Base-by-base conservation (phyloP, 108 stramenopile species). In the Seminavis robusta region DNA sequence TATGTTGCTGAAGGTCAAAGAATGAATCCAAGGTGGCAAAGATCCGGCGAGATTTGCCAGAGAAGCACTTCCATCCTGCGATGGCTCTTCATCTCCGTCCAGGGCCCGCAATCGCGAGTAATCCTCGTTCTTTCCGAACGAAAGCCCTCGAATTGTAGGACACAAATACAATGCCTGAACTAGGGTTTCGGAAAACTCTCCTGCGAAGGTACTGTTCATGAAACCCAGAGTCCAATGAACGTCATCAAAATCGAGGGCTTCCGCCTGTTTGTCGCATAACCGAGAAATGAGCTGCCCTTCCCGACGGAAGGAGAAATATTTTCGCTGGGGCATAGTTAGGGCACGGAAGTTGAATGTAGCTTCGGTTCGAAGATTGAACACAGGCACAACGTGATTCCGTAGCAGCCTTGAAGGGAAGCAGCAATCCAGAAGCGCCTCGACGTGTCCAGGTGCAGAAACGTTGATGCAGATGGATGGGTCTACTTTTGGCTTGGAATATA, bases 131-230 rank as follows among this genome's bases (percentile, higher is more conserved):
- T 63, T 26, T n/a, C 53, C 39, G 41, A 84, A 84, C 9, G 83
- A 80, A 11, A 79, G 65, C 7, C 70, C 79, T 28, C 65, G 69
- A n/a, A 84, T 76, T 38, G 53, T 71, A 2, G 83, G 79, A 52
- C 76, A 80, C 2, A 69, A 61, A 52, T 84, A 84, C 21, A 84
- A 49, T n/a, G 72, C 63, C 40, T 82, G 76, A 19, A 86, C 72
- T 23, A 86, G 76, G 5, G 81, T 74, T 39, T 86, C 85, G 0
- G 72, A 61, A 49, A 81, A 86, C 50, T 86, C 85, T 1, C 79
- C 81, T 15, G 69, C 81, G 49, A 82, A 86, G 8, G 72, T 74
- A 49, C 76, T 78, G 27, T 86, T 86, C 9, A 61, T 82, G 59
- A 86, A 86, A 3, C 63, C 68, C 20, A 86, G 67, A n/a, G 75